phyloP scores from a whole-genome alignment of 306 rosid species.

The Delonix regia region DNA sequence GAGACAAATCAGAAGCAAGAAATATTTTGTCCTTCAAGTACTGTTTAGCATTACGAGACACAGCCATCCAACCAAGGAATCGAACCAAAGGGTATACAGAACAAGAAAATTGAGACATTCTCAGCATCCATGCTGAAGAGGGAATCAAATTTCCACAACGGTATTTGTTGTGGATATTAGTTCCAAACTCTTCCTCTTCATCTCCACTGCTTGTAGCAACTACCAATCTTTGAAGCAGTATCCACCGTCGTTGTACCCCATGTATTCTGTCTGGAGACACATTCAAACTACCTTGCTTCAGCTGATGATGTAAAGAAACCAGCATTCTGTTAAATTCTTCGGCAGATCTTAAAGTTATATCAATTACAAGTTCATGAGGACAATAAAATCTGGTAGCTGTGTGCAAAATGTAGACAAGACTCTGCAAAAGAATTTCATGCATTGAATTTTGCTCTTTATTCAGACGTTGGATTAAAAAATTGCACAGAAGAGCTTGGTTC shows the following conservation, averaged over 20 bases:
- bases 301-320: slow-evolving; percentile 59
- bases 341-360: slow-evolving; percentile 74
- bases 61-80: slow-evolving; percentile 98
- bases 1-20: slow-evolving; percentile 83
- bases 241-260: slow-evolving; percentile 80
- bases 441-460: slow-evolving; percentile 66
- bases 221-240: slow-evolving; percentile 80
- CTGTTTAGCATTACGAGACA: slow-evolving; percentile 84
- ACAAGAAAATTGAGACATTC: slow-evolving; percentile 68
- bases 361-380: slow-evolving; percentile 74
- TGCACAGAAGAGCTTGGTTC: slow-evolving; percentile 84
- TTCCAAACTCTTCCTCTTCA: slow-evolving; percentile 55
- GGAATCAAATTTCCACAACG: slow-evolving; percentile 77
- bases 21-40: slow-evolving; percentile 66
- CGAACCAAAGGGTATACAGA: slow-evolving; percentile 77
- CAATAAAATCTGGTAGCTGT: slow-evolving; percentile 83
- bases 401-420: slow-evolving; percentile 75
- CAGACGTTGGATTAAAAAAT: slow-evolving; percentile 66
- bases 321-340: slow-evolving; percentile 74
- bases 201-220: slow-evolving; percentile 71
- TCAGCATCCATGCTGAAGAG: slow-evolving; percentile 87
- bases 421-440: slow-evolving; percentile 94
- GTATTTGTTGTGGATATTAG: slow-evolving; percentile 49
- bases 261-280: slow-evolving; percentile 64
- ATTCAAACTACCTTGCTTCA: slow-evolving; percentile 58